These are phyloP conservation scores for Euphorbia pulcherrima DNA, from an alignment of 345 rosid species.

Conservation along the genomic window DNA sequence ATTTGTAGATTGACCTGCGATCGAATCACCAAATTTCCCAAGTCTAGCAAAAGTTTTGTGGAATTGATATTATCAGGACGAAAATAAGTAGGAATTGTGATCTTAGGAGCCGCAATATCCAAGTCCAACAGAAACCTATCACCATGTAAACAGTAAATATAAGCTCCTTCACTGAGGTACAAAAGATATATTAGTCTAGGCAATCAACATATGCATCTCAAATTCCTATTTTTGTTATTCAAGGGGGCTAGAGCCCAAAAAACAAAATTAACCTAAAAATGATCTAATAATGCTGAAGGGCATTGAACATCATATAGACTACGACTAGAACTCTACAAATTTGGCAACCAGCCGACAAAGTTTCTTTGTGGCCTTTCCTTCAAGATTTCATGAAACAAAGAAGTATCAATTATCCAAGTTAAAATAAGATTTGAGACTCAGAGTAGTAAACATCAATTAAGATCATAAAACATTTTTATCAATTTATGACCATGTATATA, in stretches of 20 bases:
- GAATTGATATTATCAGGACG: constrained; percentile 59
- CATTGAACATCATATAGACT: neutral
- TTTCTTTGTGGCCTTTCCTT: neutral
- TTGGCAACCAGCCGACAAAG: neutral
- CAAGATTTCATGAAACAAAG: neutral
- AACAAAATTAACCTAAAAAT: too few species aligned
- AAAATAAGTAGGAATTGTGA: constrained; percentile 93
- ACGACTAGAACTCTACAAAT: constrained; percentile 12
- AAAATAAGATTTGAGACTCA: neutral
- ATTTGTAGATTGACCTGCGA: constrained; percentile 56
- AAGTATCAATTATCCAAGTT: neutral
- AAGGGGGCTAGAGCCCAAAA: too few species aligned
- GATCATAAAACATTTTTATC: constrained; percentile 7
- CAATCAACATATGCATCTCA: neutral
- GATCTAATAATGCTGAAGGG: too few species aligned
- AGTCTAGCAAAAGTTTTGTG: constrained; percentile 87
- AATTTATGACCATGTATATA: neutral
- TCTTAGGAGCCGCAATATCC: constrained; percentile 98
- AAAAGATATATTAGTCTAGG: neutral
- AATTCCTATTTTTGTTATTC: too few species aligned
- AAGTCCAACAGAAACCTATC: constrained; percentile 85
- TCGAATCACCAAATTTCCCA: constrained; percentile 87
- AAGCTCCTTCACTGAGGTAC: neutral
- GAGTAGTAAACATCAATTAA: neutral
- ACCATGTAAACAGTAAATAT: constrained; percentile 22